phyloP scores from a whole-genome alignment of 306 rosid species.

The Boehmeria nivea region DNA sequence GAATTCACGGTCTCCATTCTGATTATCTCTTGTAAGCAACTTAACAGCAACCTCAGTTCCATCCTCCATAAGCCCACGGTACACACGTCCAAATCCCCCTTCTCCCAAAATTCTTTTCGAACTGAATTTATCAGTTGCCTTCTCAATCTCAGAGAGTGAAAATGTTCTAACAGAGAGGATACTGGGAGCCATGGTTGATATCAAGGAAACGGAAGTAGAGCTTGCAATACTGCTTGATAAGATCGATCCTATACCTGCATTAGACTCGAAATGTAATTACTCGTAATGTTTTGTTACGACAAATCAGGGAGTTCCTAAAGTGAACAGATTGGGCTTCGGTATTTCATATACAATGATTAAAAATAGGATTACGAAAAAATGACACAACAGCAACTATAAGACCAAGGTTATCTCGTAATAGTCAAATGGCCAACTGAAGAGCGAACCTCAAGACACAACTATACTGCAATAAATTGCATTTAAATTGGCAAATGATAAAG shows the following conservation, averaged over 20 bases:
- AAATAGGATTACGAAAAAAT: background rate
- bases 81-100: conserved; percentile 98
- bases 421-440: too few relatives aligned
- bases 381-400: background rate
- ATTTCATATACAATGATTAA: background rate
- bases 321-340: background rate
- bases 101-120: conserved; percentile 80
- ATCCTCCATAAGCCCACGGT: conserved; percentile 69
- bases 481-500: background rate
- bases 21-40: conserved; percentile 62
- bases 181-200: conserved; percentile 65
- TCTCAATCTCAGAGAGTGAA: conserved; percentile 72
- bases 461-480: background rate
- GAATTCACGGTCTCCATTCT: conserved; percentile 82
- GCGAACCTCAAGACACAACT: background rate
- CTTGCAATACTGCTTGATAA: conserved; percentile 71
- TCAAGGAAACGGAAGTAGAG: conserved; percentile 67
- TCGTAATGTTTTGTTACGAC: background rate
- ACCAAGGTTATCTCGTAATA: too few relatives aligned
- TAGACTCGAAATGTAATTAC: conserved; percentile 13
- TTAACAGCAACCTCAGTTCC: conserved; percentile 89
- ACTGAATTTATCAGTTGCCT: conserved; percentile 74
- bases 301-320: background rate
- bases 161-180: conserved; percentile 73
- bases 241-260: conserved; percentile 64